These are phyloP conservation scores for Annulohypoxylon maeteangense DNA, from an alignment of 495 filamentous ascomycete species.

Conservation along the genomic window DNA sequence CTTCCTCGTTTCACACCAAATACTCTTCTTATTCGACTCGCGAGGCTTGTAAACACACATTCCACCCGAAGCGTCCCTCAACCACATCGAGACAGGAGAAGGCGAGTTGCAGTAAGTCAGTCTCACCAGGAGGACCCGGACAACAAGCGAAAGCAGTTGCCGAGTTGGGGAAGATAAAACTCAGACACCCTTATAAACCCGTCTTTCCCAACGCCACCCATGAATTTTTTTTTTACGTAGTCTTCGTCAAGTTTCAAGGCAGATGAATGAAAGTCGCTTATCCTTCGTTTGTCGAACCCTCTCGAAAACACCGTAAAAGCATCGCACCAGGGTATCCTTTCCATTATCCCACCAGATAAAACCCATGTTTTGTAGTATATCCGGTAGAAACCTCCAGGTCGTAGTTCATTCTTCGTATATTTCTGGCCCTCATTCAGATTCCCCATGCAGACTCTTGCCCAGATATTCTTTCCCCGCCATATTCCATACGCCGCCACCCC, in stretches of 20 bases:
- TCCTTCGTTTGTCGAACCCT: conserved; percentile 41
- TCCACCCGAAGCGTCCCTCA: conserved; percentile 40
- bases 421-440: conserved; percentile 16
- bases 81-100: conserved; percentile 35
- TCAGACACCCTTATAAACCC: conserved; percentile 42
- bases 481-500: conserved; percentile 43
- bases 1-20: conserved; percentile 17
- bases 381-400: conserved; percentile 27
- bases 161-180: conserved; percentile 26
- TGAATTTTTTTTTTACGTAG: conserved; percentile 43
- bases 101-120: conserved; percentile 38
- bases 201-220: conserved; percentile 51
- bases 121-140: conserved; percentile 42
- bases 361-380: conserved; percentile 50
- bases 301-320: conserved; percentile 49
- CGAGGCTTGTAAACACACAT: conserved; percentile 43
- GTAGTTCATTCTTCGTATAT: conserved; percentile 44
- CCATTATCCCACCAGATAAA: conserved; percentile 47
- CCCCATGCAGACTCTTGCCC: conserved; percentile 32
- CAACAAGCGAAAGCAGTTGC: conserved; percentile 44
- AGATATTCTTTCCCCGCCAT: conserved; percentile 28
- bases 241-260: conserved; percentile 41
- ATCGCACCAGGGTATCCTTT: conserved; percentile 49
- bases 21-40: conserved; percentile 24
- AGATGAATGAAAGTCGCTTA: conserved; percentile 40